phyloP scores from a whole-genome alignment of 352 stramenopile genomes.

The Phytophthora idaei region DNA sequence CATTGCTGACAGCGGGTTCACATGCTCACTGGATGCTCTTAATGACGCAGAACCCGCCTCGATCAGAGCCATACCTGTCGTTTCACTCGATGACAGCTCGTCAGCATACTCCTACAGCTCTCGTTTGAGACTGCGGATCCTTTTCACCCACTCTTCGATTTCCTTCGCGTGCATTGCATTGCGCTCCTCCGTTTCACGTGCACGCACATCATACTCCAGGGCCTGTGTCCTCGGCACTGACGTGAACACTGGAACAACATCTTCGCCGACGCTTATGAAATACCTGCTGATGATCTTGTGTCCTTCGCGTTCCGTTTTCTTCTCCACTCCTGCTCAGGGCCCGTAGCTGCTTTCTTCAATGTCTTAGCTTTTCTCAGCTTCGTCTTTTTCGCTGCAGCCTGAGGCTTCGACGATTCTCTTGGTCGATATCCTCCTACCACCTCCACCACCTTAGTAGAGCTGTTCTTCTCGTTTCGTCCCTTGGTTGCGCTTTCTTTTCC shows the following conservation, averaged over 20 bases:
- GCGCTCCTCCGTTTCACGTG: slow-evolving; percentile 50
- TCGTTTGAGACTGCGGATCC: slow-evolving; percentile 35
- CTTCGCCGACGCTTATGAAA: slow-evolving; percentile 32
- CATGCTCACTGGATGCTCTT: slow-evolving; percentile 2
- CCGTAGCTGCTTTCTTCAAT: slow-evolving; percentile 19
- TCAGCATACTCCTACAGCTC: slow-evolving; percentile 35
- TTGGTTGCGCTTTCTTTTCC: neutral
- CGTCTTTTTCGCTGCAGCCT: neutral
- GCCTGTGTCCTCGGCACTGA: slow-evolving; percentile 39
- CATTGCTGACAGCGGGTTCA: neutral
- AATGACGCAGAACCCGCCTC: neutral
- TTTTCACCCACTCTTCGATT: slow-evolving; percentile 47
- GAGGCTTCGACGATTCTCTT: neutral
- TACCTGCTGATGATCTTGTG: slow-evolving; percentile 2
- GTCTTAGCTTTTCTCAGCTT: slow-evolving; percentile 10
- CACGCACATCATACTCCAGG: slow-evolving; percentile 55
- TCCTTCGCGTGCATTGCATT: slow-evolving; percentile 32
- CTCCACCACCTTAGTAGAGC: slow-evolving; percentile 1
- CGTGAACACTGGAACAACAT: slow-evolving; percentile 55
- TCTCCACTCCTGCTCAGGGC: slow-evolving; percentile 12
- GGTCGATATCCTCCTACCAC: neutral
- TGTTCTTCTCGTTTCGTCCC: neutral
- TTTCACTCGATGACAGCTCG: slow-evolving; percentile 10
- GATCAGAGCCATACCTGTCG: slow-evolving; percentile 2
- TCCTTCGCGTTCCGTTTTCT: slow-evolving; percentile 24